Evolutionary conservation across 305 asterid genomes (phyloP), one percentile per base, ranked within the genome.

Genomic region (Ilex paraguariensis): DNA sequence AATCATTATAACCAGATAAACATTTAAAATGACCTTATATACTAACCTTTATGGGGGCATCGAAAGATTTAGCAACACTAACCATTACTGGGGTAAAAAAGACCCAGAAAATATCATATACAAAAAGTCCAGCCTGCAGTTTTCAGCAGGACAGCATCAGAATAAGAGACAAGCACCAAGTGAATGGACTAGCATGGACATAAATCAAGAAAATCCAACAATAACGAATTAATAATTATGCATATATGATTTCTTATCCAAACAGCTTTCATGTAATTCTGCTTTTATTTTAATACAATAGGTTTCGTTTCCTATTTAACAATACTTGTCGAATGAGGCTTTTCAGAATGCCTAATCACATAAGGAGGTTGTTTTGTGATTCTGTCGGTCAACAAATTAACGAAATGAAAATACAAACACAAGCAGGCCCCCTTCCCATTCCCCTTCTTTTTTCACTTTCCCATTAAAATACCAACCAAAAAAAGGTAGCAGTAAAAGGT

Each of bases 61-160:
- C 94, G 67, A 90, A 90, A 55, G 95, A 90, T 75, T 85, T 90
- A 11, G 95, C 95, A 51, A 90, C 95, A 60, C 95, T 87, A 71
- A 90, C 95, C 97, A 90, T 90, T 45, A 90, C 95, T 6, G 95
- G 95, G 57, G 97, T 90, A 59, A 87, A 90, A 79, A 90, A 87
- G 36, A 90, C 97, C 97, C 97, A 90, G 83, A 90, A 90, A 52
- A 87, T 87, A 74, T 90, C 95, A 30, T 90, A 90, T 13, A 90
- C 66, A 64, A 90, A 89, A 76, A 87, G 97, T 59, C 96, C 96
- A 59, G 82, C 88, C 98, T 90, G 88, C 75, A 75, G 59, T 62
- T 71, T 14, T 59, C 49, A 66, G 28, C 48, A 73, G 60, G 32
- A 67, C 17, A 45, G 54, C 8, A 50, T 63, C 31, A 61, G 44